Evolutionary conservation across 2,329 filamentous ascomycete genomes (phyloP), one percentile per base, ranked within the genome.

Genomic region (Pseudogymnoascus sp.): DNA sequence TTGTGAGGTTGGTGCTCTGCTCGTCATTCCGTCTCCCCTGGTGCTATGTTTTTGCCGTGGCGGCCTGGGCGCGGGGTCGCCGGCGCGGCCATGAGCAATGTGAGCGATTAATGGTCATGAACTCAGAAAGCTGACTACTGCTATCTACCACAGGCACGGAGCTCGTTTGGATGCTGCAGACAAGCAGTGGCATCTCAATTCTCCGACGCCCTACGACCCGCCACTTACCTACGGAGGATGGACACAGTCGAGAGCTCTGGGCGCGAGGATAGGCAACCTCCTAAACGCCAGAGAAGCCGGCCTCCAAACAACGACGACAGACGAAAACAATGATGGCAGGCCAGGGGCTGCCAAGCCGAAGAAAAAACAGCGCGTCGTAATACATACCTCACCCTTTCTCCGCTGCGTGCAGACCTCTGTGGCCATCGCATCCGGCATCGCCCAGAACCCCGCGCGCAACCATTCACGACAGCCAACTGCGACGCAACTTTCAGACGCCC

Each of bases 191-290:
- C 91, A 97, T 75, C 83, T 96, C 62, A 89, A 90, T 31, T 96
- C 95, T 5, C 90, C 93, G 1, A 93, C 91, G 5, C 95, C 95
- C 1, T 99, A 97, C 79, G 93, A 99, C 68, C 91, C 95, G 68
- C 95, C 95, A 60, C 82, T 99, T 64, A 96, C 93, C 2, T 97
- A 97, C 73, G 90, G 91, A 69, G 95, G 95, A 67, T 97, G 95
- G 89, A 85, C 88, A 13, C 95, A 97, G 75, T 88, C 90, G 62
- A 87, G 89, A 69, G 85, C 88, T 4, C 83, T 97, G 23, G 95
- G 95, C 15, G 82, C 87, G 65, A 87, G 91, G 65, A 97, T 99
- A 66, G 89, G 86, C n/a, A 87, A 82, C 69, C 85, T 96, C 31
- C 77, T 85, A 53, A 80, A 80, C 64, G 83, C 82, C 62, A 79